These are phyloP conservation scores for Nakaseomyces nivariensis DNA, from an alignment of 1,139 yeast genomes.

Conservation along the genomic window DNA sequence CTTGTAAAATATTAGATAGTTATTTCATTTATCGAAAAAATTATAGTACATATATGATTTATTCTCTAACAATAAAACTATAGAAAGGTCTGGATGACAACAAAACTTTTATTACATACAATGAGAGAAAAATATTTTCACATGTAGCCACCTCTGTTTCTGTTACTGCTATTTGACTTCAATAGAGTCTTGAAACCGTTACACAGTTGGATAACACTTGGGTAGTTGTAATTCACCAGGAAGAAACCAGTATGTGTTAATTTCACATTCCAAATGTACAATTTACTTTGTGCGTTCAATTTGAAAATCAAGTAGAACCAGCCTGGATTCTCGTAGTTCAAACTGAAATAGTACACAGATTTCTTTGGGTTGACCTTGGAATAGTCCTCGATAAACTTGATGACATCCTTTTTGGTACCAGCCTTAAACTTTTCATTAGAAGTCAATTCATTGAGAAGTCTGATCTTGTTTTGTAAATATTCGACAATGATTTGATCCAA, in stretches of 20 bases:
- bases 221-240: conserved; percentile 69
- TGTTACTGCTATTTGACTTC: conserved; percentile 26
- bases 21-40: too few species aligned
- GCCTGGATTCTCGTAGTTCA: conserved; percentile 86
- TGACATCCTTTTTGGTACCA: conserved; percentile 72
- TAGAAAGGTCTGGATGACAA: too few species aligned
- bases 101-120: too few species aligned
- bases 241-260: conserved; percentile 81
- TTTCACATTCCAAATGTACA: conserved; percentile 83
- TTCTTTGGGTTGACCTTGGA: conserved; percentile 86
- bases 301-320: conserved; percentile 83
- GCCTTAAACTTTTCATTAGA: conserved; percentile 81
- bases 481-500: conserved; percentile 87
- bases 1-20: too few species aligned
- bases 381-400: conserved; percentile 80
- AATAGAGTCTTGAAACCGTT: conserved; percentile 76
- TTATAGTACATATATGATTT: background rate
- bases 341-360: conserved; percentile 85
- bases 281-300: conserved; percentile 57
- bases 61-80: too few species aligned
- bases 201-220: conserved; percentile 78
- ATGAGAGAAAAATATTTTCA: background rate
- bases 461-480: conserved; percentile 77
- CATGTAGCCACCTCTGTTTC: conserved; percentile 4
- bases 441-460: conserved; percentile 75